Base-by-base conservation (phyloP, 768 basidiomycete species). In the Astraeus odoratus region DNA sequence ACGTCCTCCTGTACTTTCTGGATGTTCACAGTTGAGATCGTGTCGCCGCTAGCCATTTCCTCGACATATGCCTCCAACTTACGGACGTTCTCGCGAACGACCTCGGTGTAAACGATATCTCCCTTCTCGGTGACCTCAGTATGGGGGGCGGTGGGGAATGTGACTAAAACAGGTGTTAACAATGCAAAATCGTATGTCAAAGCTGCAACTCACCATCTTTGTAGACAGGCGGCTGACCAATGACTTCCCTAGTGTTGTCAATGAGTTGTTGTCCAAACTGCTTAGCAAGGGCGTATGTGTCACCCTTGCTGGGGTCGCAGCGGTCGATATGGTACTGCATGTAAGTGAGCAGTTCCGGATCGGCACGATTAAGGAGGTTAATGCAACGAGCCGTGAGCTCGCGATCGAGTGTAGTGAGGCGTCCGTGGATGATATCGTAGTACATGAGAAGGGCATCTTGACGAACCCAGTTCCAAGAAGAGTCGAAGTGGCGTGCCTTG, bases 381-480 rank as follows among this genome's bases (percentile, higher is more conserved):
- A 99, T 94, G 69, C 95, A 98, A 44, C 94, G 87, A 52, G 93
- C 91, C 10, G 96, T 96, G 65, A 94, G 92, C 61, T 95, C 92
- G 42, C 92, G 86, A 59, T 97, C 93, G 52, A 97, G 88, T 15
- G 91, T 92, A 19, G 85, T 93, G 44, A 96, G 78, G 36, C 86
- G 83, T 39, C 96, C 96, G 54, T 93, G 92, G 56, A 99, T 92
- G 68, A 99, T 96, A 64, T 98, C 95, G 67, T 94, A 97, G 71
- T 83, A 98, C 91, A 99, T 94, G 48, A 91, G 71, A 22, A 98
- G 73, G 13, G 93, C 91, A 50, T 96, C 94, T 69, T 99, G 96
- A 49, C 95, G 84, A 36, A 86, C 95, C 96, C 96, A 99, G 61
- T 99, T 99, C 96, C 95, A 99, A 5, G 87, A 92, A 2, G 95